Base-by-base conservation (phyloP, 768 basidiomycete species). In the Agaricus blazei region DNA sequence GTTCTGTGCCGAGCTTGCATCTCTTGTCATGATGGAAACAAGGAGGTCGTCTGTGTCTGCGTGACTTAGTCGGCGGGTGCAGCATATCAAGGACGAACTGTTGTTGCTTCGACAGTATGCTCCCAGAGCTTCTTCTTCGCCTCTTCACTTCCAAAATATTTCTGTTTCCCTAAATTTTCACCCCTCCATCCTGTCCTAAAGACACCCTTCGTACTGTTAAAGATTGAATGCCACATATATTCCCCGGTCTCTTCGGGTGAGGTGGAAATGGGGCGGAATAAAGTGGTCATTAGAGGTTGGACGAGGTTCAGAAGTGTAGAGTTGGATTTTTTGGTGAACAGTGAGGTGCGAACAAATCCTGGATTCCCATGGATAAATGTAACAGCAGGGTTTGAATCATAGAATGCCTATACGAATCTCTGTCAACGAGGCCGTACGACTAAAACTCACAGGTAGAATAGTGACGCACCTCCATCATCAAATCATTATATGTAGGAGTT, bases 311-410 rank as follows among this genome's bases (percentile, higher is more conserved):
- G 34, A 48, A 43, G 29, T 54, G 64, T 24, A 69, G 24, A 27
- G 64, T 28, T 26, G 53, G 69, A 67, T 6, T 63, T 51, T 4
- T 59, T 36, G 28, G 66, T 28, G 3, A 54, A n/a, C 4, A 27
- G 15, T 0, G 52, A 41, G 0, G 77, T 77, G 14, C 70, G 64
- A 9, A 80, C 76, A 6, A 61, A 34, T 6, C 76, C 77, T 1
- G 76, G 75, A 43, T 66, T 67, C 0, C 68, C 60, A 56, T 78
- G 76, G 11, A 70, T 64, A 59, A 77, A 78, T 0, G 71, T 65
- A 6, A 76, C 54, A 9, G 42, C 61, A 3, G 74, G 74, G 29
- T 76, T 59, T 7, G 61, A 66, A 8, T 62, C 59, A 0, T 73
- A 64, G 46, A 72, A 74, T 52, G 69, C 65, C 76, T 76, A 15